These are phyloP conservation scores for Halophytophthora batemanensis DNA, from an alignment of 352 stramenopile genomes.

Conservation along the genomic window DNA sequence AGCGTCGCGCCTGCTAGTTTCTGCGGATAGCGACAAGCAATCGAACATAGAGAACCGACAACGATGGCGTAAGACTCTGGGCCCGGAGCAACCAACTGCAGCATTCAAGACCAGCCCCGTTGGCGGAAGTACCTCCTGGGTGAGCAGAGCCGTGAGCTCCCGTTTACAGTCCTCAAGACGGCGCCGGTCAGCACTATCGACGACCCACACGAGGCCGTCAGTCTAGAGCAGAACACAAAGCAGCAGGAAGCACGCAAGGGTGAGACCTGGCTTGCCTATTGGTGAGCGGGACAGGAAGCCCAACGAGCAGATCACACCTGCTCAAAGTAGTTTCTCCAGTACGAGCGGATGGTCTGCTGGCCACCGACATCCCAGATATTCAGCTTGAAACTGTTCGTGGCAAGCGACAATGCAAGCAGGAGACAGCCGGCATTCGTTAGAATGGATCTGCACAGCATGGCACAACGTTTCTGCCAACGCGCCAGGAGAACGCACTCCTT, in stretches of 20 bases:
- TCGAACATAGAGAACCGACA: background rate
- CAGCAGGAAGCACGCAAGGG: background rate
- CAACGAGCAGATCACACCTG: slow-evolving; percentile 27
- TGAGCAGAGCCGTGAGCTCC: slow-evolving; percentile 88
- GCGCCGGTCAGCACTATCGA: slow-evolving; percentile 94
- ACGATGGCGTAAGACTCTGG: background rate
- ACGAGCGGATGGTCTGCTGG: slow-evolving; percentile 98
- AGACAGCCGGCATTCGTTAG: background rate
- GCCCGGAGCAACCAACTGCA: background rate
- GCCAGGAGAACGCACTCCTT: slow-evolving; percentile 52
- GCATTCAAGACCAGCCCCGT: background rate
- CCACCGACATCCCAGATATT: slow-evolving; percentile 99
- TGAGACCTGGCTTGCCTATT: background rate
- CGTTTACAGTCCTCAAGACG: slow-evolving; percentile 93
- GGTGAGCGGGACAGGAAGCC: slow-evolving; percentile 1
- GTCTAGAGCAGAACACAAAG: slow-evolving; percentile 71
- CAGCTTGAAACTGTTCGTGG: slow-evolving; percentile 91
- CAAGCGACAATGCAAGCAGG: background rate
- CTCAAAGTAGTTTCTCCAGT: slow-evolving; percentile 99
- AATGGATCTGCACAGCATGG: background rate
- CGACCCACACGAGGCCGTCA: slow-evolving; percentile 99
- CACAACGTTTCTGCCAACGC: background rate
- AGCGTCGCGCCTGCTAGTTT: slow-evolving; percentile 97
- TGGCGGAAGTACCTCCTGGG: slow-evolving; percentile 68
- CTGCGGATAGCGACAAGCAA: slow-evolving; percentile 33